Percentiles rank a stretch among this genome's conserved stretches.
These are phyloP conservation scores for Colletotrichum lindemuthianum DNA, from an alignment of 2,329 filamentous ascomycete species.

Conservation along the genomic window DNA sequence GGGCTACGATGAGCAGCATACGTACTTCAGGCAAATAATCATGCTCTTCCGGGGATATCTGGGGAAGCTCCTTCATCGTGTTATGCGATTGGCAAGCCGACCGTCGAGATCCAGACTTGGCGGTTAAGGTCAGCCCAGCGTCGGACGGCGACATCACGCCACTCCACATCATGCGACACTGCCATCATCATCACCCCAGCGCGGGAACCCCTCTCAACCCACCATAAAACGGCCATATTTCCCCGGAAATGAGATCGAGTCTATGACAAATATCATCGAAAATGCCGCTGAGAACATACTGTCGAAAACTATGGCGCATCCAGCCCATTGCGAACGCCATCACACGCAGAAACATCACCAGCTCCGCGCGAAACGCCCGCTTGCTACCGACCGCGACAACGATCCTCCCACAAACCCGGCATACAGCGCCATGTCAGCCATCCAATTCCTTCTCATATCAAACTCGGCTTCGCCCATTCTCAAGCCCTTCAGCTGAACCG, in stretches of 20 bases:
- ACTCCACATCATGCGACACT: constrained; percentile 28
- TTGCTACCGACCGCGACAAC: neutral
- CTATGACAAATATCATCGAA: neutral
- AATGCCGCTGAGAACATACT: constrained; percentile 28
- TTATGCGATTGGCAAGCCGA: constrained; percentile 11
- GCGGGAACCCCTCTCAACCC: neutral
- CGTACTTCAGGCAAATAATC: constrained; percentile 1
- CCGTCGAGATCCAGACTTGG: constrained; percentile 24
- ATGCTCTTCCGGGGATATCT: constrained; percentile 27
- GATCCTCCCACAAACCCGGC: constrained; percentile 11
- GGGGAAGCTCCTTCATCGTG: constrained; percentile 6
- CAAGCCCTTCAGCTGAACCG: constrained; percentile 15
- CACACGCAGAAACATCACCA: constrained; percentile 12
- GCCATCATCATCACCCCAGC: constrained; percentile 31
- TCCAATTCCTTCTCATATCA: constrained; percentile 22
- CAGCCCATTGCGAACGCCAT: constrained; percentile 13
- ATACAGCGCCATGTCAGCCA: constrained; percentile 22
- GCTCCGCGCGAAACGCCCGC: neutral
- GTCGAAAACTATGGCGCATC: constrained; percentile 29
- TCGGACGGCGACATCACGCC: constrained; percentile 35
- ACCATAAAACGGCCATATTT: constrained; percentile 19
- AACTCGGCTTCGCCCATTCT: constrained; percentile 21
- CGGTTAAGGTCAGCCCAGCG: constrained; percentile 28
- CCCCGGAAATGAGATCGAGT: neutral
- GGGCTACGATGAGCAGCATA: constrained; percentile 3